Percentiles rank a stretch among this genome's conserved stretches.
phyloP scores from a whole-genome alignment of 1,284 basidiomycete species.

The Sparassis latifolia region DNA sequence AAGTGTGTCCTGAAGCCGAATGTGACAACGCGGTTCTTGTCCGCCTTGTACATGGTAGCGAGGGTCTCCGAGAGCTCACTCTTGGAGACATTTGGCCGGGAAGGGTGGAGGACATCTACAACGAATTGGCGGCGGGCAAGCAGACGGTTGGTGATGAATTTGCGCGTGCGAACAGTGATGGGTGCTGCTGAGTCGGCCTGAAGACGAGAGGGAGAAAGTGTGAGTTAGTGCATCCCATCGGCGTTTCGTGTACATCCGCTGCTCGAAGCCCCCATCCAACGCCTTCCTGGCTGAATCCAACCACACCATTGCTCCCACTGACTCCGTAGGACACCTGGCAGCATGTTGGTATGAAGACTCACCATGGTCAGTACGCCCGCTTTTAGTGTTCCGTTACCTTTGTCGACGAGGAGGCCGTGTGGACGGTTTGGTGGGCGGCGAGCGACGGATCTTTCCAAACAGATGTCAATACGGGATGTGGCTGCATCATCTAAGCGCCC shows the following conservation, averaged over 20 bases:
- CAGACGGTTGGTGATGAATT: constrained; percentile 99
- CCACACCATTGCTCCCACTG: constrained; percentile 9
- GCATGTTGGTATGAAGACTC: constrained; percentile 18
- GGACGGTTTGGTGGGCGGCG: constrained; percentile 13
- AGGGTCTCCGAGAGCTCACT: constrained; percentile 93
- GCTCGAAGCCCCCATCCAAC: constrained; percentile 28
- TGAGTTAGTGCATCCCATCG: constrained; percentile 8
- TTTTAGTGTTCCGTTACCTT: constrained; percentile 25
- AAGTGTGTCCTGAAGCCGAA: constrained; percentile 90
- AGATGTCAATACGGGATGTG: constrained; percentile 6
- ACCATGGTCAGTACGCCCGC: constrained; percentile 27
- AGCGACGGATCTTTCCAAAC: constrained; percentile 9
- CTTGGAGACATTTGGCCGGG: constrained; percentile 92
- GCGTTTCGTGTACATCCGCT: constrained; percentile 25
- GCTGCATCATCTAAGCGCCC: background rate
- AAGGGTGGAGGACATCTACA: constrained; percentile 94
- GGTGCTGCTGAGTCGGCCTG: constrained; percentile 84
- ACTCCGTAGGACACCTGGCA: constrained; percentile 13
- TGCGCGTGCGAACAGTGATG: constrained; percentile 96
- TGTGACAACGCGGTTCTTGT: constrained; percentile 73
- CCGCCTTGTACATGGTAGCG: constrained; percentile 70
- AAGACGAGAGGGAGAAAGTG: constrained; percentile 9
- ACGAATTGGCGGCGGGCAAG: constrained; percentile 91
- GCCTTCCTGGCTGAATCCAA: constrained; percentile 12
- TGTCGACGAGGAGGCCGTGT: constrained; percentile 22